phyloP scores from a whole-genome alignment of 352 stramenopile genomes.

The Phytophthora foliorum region DNA sequence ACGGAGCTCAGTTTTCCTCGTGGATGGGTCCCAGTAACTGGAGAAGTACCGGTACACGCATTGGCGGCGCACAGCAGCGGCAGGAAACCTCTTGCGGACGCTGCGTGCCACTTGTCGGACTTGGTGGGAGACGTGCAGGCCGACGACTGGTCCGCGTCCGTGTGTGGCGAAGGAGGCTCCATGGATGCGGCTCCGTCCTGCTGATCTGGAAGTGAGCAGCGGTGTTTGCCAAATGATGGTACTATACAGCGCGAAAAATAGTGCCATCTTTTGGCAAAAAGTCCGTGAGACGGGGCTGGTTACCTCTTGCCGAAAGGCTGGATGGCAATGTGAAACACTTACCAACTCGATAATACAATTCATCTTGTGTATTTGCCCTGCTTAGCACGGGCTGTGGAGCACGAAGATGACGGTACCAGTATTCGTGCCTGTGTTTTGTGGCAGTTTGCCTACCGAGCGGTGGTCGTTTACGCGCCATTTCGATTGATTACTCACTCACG shows the following conservation, averaged over 20 bases:
- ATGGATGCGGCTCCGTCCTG: neutral
- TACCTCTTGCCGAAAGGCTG: too few species aligned
- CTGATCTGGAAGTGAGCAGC: too few species aligned
- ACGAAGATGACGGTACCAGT: too few species aligned
- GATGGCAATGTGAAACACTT: too few species aligned
- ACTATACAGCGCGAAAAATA: too few species aligned
- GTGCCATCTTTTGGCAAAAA: too few species aligned
- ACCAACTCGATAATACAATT: too few species aligned
- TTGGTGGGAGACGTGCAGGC: neutral
- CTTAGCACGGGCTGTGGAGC: too few species aligned
- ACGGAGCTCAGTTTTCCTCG: neutral
- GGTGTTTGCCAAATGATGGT: neutral
- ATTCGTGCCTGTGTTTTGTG: too few species aligned
- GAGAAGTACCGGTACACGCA: constrained; percentile 8
- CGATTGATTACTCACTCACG: constrained; percentile 15
- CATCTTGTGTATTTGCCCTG: too few species aligned
- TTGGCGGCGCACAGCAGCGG: constrained; percentile 27
- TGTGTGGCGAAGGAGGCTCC: constrained; percentile 6
- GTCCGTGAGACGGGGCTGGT: too few species aligned
- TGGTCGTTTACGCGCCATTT: neutral
- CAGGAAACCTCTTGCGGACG: constrained; percentile 6
- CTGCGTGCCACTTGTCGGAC: neutral
- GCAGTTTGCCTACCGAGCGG: too few species aligned
- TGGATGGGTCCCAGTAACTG: constrained; percentile 12
- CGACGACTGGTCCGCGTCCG: constrained; percentile 12